A percentile compares a stretch with the other conserved stretches of the same genome.
Evolutionary conservation across 2,329 filamentous ascomycete genomes (phyloP).

Genomic region (Trichoderma oligosporum): DNA sequence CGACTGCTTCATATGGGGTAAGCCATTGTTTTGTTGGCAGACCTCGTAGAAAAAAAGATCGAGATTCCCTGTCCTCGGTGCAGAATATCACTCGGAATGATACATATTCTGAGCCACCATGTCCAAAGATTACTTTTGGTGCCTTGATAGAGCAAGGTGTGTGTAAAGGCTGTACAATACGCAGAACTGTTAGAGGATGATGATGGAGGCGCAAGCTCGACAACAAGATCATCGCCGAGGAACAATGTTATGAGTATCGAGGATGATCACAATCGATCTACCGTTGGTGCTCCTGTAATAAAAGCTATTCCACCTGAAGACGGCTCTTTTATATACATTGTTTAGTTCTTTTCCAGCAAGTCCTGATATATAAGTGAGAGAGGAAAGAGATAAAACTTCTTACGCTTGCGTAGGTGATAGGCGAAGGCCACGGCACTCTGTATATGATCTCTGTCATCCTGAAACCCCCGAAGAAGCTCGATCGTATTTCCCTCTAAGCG

Average conservation of each 20-base stretch:
- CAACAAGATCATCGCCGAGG: neutral
- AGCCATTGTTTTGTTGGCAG: neutral
- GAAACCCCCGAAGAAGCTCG: constrained; percentile 1
- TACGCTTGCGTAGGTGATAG: neutral
- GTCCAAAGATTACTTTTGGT: neutral
- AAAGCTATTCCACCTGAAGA: neutral
- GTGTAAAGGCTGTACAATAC: neutral
- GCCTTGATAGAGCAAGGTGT: neutral
- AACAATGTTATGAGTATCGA: neutral
- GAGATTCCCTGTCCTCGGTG: neutral
- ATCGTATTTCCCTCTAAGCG: neutral
- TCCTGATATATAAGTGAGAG: neutral
- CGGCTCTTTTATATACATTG: constrained; percentile 2
- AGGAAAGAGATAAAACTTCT: neutral
- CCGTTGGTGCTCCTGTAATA: neutral
- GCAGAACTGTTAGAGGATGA: neutral
- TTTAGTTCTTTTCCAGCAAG: neutral
- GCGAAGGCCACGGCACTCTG: constrained; percentile 4
- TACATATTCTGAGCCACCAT: neutral
- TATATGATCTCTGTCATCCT: constrained; percentile 9
- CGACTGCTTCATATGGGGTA: constrained; percentile 1
- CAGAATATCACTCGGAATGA: neutral
- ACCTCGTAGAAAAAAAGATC: neutral
- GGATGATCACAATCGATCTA: neutral
- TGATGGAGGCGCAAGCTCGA: neutral